Conservation (phyloP, 1,284 basidiomycete genomes). For the Mycosarcoma mackinlayi region DNA sequence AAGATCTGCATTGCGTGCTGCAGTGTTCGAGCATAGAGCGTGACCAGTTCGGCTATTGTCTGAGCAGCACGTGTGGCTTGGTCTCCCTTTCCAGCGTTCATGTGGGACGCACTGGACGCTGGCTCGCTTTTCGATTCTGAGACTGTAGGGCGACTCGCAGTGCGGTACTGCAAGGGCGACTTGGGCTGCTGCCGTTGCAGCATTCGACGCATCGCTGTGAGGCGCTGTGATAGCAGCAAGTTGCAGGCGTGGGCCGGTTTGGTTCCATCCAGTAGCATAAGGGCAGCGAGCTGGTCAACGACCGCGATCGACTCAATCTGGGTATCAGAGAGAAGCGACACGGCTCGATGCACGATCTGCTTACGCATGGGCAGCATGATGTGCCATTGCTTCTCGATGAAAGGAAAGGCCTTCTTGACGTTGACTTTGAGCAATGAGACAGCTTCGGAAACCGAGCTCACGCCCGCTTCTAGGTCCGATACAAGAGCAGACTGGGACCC, state of each 20-base stretch:
- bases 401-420: conserved; percentile 48
- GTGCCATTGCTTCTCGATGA: conserved; percentile 55
- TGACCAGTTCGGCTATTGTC: conserved; percentile 28
- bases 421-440: conserved; percentile 33
- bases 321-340: conserved; percentile 35
- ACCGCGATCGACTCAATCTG: conserved; percentile 39
- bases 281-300: conserved; percentile 42
- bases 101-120: not conserved
- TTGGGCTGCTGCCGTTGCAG: conserved; percentile 14
- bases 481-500: conserved; percentile 8
- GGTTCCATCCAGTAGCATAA: conserved; percentile 41
- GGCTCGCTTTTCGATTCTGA: not conserved
- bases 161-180: conserved; percentile 4
- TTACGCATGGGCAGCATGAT: conserved; percentile 55
- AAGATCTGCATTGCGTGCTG: conserved; percentile 42
- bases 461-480: conserved; percentile 14
- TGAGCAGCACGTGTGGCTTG: conserved; percentile 23
- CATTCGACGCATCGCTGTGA: conserved; percentile 27
- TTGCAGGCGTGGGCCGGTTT: conserved; percentile 29
- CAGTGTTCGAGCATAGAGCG: conserved; percentile 32
- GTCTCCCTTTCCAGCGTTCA: not conserved
- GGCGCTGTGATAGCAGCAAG: conserved; percentile 40
- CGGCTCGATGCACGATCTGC: conserved; percentile 45
- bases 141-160: not conserved
- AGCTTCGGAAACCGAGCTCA: conserved; percentile 24